A percentile compares a stretch with the other conserved stretches of the same genome.
phyloP scores from a whole-genome alignment of 106 monocot genomes.

The Hemerocallis citrina region DNA sequence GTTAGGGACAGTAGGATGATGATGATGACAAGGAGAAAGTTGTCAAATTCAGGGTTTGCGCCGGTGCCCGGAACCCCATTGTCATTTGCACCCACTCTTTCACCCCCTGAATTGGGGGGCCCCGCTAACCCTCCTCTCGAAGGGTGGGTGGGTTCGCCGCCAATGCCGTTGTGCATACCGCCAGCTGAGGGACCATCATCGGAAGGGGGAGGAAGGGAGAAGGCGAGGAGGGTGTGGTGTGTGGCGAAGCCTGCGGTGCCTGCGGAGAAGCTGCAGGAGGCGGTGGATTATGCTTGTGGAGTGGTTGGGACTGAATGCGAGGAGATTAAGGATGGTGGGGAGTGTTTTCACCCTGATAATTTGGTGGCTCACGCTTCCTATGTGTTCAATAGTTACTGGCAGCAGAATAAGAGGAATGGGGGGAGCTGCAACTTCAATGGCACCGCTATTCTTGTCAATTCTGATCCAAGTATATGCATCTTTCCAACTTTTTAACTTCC shows the following conservation, averaged over 20 bases:
- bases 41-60: conserved; percentile 14
- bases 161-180: conserved; percentile 12
- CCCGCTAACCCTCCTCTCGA: conserved; percentile 6
- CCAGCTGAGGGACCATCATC: conserved; percentile 3
- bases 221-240: conserved; percentile 29
- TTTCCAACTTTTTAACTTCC: too few species aligned
- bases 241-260: conserved; percentile 52
- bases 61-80: conserved; percentile 21
- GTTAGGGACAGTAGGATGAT: neutral
- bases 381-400: conserved; percentile 82
- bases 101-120: conserved; percentile 19
- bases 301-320: conserved; percentile 52
- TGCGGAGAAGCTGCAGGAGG: conserved; percentile 49
- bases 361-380: conserved; percentile 58
- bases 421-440: conserved; percentile 42
- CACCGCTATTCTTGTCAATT: conserved; percentile 29
- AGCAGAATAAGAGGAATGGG: conserved; percentile 23
- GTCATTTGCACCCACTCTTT: conserved; percentile 20
- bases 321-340: conserved; percentile 42
- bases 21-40: conserved; percentile 22
- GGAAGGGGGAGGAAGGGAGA: neutral
- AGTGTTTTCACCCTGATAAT: conserved; percentile 54
- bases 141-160: neutral
- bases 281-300: conserved; percentile 64
- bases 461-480: conserved; percentile 34